A percentile compares a stretch with the other conserved stretches of the same genome.
Conservation (phyloP, 805 yeast species). For the Lipomyces oligophaga region DNA sequence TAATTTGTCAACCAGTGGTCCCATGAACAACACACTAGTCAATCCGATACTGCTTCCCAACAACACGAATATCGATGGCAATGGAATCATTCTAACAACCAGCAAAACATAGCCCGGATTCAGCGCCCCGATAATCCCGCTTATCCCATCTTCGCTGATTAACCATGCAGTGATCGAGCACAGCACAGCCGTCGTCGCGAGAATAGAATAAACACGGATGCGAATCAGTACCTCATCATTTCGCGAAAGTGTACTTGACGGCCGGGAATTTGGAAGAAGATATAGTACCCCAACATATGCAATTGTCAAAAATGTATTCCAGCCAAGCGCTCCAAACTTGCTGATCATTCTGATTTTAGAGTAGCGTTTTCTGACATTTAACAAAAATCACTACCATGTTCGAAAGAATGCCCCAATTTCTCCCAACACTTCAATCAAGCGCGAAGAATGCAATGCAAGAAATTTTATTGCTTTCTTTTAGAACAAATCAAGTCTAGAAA, state of each 20-base stretch:
- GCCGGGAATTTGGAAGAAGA: constrained; percentile 25
- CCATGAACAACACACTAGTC: constrained; percentile 45
- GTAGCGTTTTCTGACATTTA: no score
- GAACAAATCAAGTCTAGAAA: no score
- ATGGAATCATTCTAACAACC: constrained; percentile 10
- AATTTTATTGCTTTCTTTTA: no score
- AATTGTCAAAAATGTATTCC: no score
- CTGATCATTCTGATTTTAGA: no score
- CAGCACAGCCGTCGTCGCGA: constrained; percentile 14
- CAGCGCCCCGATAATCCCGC: no score
- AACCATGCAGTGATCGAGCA: constrained; percentile 17
- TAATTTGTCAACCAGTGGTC: constrained; percentile 46
- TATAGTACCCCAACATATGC: constrained; percentile 30
- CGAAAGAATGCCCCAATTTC: no score
- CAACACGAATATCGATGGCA: constrained; percentile 10
- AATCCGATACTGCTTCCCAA: constrained; percentile 15
- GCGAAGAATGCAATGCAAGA: no score
- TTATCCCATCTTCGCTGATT: constrained; percentile 4
- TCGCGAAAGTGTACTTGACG: constrained; percentile 10
- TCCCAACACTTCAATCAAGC: no score
- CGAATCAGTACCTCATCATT: constrained; percentile 16
- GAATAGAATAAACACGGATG: constrained; percentile 14
- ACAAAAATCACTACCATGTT: no score
- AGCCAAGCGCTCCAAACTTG: no score
- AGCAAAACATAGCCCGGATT: constrained; percentile 8